These are phyloP conservation scores for Poa pratensis DNA, from an alignment of 176 grass and related monocot species.

Conservation along the genomic window DNA sequence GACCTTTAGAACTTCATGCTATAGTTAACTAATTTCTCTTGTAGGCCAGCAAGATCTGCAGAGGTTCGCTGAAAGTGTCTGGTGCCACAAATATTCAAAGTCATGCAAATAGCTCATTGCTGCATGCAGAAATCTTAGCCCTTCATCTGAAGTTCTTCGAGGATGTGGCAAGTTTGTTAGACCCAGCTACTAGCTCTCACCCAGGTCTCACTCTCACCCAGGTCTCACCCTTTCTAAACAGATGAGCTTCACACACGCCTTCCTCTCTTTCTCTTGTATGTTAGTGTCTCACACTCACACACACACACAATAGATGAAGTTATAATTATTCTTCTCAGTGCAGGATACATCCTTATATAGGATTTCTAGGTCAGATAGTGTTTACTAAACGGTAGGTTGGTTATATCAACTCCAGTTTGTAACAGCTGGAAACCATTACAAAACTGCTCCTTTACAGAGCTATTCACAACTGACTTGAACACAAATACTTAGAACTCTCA, in stretches of 20 bases:
- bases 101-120: conserved; percentile 19
- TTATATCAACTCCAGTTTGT: neutral
- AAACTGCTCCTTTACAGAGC: neutral
- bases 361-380: neutral
- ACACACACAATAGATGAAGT: neutral
- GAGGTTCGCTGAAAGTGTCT: conserved; percentile 44
- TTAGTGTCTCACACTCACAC: neutral
- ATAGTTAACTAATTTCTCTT: conserved; percentile 41
- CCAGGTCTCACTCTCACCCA: neutral
- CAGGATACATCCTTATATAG: neutral
- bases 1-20: neutral
- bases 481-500: neutral
- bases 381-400: neutral
- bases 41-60: conserved; percentile 76
- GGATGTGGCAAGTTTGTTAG: conserved; percentile 45
- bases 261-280: neutral
- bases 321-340: neutral
- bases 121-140: conserved; percentile 48
- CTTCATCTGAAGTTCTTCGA: conserved; percentile 64
- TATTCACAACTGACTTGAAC: neutral
- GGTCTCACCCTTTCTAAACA: neutral
- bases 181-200: neutral
- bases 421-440: neutral
- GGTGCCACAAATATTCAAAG: conserved; percentile 33
- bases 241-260: neutral